Base-by-base conservation (phyloP, 108 stramenopile genomes). In the Fragilariopsis cylindrus region DNA sequence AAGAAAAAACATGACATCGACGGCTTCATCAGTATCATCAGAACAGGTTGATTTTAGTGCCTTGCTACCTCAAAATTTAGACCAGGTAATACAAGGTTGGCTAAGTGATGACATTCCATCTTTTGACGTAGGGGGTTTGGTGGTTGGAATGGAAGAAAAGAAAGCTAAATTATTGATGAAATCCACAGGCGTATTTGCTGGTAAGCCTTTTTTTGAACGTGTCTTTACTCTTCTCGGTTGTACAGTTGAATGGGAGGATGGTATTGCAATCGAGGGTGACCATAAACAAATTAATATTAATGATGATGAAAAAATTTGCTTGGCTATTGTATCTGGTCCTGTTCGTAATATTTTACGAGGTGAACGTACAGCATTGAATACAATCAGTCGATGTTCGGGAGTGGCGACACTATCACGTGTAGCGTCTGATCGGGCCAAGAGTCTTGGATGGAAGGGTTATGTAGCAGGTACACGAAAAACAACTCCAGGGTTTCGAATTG, bases 401-500 rank as follows among this genome's bases (percentile, higher is more conserved):
- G 97, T 99, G n/a, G 98, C 98, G 18, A 97, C 97, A 7, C 50
- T 81, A 15, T 74, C 80, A 30, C 73, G 77, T 18, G 72, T 74
- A 48, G 73, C 70, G 3, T 76, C 52, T 7, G 63, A 70, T 48
- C 44, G 55, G 58, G 93, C 90, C 30, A 79, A 72, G 53, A 48
- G 55, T 12, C 55, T 76, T 21, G 81, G 84, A 5, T 99, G 99
- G 99, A 78, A 91, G 2, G 99, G 99, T 39, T 78, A 78, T 60
- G 92, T 99, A 13, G 98, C 98, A 4, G 99, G 98, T 5, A 99
- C 99, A 5, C 88, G 99, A 49, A 99, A 99, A 76, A 98, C 97
- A 21, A 99, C 99, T 5, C 99, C 99, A 4, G 99, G 99, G 55
- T 99, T 99, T 64, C 85, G 97, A 0, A 73, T 97, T 1, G 98